Conservation (phyloP, 192 early-diverging fungal genomes). For the Coemansia nantahalensis region DNA sequence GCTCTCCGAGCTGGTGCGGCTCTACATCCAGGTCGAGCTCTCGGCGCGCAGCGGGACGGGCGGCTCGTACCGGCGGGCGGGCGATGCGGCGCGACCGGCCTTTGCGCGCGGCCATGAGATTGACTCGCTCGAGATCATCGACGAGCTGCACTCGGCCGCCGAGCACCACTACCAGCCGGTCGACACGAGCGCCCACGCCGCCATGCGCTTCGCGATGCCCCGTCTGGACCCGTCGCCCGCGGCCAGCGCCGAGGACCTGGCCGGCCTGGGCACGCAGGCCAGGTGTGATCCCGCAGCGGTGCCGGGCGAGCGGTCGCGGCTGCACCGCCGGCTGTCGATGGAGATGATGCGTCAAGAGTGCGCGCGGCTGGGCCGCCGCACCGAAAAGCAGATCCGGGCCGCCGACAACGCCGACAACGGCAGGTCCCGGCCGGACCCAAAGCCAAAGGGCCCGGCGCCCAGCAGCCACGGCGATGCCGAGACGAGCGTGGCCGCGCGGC, state of each 20-base stretch:
- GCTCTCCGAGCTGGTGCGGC: conserved; percentile 73
- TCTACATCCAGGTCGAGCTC: conserved; percentile 76
- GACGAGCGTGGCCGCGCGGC: not conserved
- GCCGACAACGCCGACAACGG: too few relatives aligned
- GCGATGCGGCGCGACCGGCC: too few relatives aligned
- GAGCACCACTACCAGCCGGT: conserved; percentile 14
- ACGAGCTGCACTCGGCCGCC: conserved; percentile 38
- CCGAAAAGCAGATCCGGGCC: conserved; percentile 27
- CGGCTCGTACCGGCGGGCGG: not conserved
- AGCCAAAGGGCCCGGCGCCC: not conserved
- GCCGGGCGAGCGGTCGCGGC: conserved; percentile 20
- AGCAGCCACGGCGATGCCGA: conserved; percentile 1
- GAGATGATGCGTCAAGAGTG: conserved; percentile 45
- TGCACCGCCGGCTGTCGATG: conserved; percentile 47
- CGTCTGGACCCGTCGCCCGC: conserved; percentile 28
- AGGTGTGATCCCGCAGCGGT: not conserved
- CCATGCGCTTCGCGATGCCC: conserved; percentile 32
- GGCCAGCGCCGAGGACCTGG: conserved; percentile 2
- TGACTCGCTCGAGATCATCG: conserved; percentile 39
- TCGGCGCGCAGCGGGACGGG: not conserved
- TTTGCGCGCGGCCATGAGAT: conserved; percentile 11
- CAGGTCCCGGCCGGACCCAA: conserved; percentile 5
- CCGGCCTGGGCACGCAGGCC: not conserved
- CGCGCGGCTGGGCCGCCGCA: conserved; percentile 31
- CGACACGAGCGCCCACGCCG: conserved; percentile 1